Conservation (phyloP, 495 filamentous ascomycete species). For the Pseudomonodictys pantanalensis region DNA sequence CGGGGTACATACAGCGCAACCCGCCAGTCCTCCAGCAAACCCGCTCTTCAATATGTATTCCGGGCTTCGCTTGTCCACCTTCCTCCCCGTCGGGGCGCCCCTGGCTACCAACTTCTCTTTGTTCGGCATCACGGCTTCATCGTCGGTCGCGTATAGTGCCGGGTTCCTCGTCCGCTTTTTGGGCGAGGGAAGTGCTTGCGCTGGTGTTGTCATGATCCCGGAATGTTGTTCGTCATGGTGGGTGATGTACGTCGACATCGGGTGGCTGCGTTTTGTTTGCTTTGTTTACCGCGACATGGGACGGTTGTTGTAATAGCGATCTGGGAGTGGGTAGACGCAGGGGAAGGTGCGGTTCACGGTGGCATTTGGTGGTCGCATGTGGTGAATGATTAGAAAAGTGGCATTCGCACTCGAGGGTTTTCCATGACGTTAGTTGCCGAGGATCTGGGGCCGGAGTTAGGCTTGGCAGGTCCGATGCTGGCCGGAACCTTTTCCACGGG, state of each 20-base stretch:
- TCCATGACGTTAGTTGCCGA: slow-evolving; percentile 18
- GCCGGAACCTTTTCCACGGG: not conserved
- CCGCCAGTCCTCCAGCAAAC: slow-evolving; percentile 82
- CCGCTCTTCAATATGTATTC: slow-evolving; percentile 81
- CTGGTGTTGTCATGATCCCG: slow-evolving; percentile 25
- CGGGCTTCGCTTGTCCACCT: slow-evolving; percentile 64
- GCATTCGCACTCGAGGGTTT: not conserved
- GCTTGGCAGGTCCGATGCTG: slow-evolving; percentile 7
- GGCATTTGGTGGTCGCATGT: not conserved
- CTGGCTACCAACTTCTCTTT: slow-evolving; percentile 13
- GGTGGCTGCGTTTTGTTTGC: not conserved
- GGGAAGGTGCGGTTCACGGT: no score
- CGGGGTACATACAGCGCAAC: slow-evolving; percentile 59
- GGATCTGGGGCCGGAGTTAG: slow-evolving; percentile 9
- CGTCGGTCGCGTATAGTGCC: slow-evolving; percentile 41
- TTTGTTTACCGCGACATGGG: not conserved
- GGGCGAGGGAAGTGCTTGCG: slow-evolving; percentile 12
- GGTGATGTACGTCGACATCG: slow-evolving; percentile 13
- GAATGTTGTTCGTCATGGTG: slow-evolving; percentile 6
- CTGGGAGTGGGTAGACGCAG: not conserved
- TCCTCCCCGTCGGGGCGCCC: slow-evolving; percentile 31
- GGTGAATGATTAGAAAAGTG: not conserved
- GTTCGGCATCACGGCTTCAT: slow-evolving; percentile 43
- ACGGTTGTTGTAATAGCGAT: not conserved
- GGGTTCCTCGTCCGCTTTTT: not conserved